Percentiles rank a stretch among this genome's conserved stretches.
Conservation (phyloP, 305 asterid genomes). For the Andrographis paniculata region DNA sequence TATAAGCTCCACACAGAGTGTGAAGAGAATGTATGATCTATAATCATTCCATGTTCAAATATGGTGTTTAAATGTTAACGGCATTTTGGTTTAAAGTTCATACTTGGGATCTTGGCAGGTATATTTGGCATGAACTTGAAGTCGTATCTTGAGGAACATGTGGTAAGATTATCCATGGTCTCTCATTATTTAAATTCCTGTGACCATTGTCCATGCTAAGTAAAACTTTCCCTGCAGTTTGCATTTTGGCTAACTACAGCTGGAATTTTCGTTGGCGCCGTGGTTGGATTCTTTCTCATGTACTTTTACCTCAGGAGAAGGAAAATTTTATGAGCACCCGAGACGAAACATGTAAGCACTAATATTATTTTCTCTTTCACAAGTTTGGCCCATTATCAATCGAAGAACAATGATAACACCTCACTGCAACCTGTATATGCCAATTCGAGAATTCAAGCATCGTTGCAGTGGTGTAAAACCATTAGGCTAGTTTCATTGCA, state of each 20-base stretch:
- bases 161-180: slow-evolving; percentile 37
- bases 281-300: slow-evolving; percentile 65
- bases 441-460: too few species aligned
- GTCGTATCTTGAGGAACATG: slow-evolving; percentile 93
- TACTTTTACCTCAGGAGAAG: slow-evolving; percentile 69
- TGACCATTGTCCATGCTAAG: background rate
- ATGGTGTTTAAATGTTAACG: too few species aligned
- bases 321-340: slow-evolving; percentile 52
- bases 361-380: too few species aligned
- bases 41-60: too few species aligned
- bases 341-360: background rate
- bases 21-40: too few species aligned
- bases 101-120: slow-evolving; percentile 38
- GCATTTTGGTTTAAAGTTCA: background rate
- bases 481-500: too few species aligned
- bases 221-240: slow-evolving; percentile 3
- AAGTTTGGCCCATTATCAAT: background rate
- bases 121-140: slow-evolving; percentile 98
- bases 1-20: too few species aligned
- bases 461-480: too few species aligned
- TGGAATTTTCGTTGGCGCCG: slow-evolving; percentile 69
- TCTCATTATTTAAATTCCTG: background rate
- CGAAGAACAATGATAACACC: too few species aligned
- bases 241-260: slow-evolving; percentile 83
- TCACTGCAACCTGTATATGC: too few species aligned